A percentile compares a stretch with the other conserved stretches of the same genome.
Conservation (phyloP, 768 basidiomycete species). For the Ramaria sp. region DNA sequence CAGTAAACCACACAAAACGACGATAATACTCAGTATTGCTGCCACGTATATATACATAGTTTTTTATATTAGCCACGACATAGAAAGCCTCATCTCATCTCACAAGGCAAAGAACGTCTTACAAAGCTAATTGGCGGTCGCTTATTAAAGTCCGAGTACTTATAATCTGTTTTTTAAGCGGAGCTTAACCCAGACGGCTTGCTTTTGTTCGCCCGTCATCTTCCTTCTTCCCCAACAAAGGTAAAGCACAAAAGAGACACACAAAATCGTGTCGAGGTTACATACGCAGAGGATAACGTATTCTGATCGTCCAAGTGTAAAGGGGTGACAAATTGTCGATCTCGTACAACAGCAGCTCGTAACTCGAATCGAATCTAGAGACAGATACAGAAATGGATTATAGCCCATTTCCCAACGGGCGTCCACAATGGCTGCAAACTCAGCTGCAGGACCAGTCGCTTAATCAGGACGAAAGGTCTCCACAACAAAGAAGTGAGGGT, state of each 20-base stretch:
- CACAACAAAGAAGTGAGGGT: constrained; percentile 1
- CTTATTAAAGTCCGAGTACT: background rate
- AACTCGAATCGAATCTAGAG: background rate
- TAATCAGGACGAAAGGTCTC: constrained; percentile 1
- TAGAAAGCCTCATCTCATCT: background rate
- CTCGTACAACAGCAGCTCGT: constrained; percentile 1
- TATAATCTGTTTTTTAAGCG: background rate
- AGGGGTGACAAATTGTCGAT: constrained; percentile 3
- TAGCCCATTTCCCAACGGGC: constrained; percentile 1
- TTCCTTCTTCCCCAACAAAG: background rate
- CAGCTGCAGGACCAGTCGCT: constrained; percentile 1
- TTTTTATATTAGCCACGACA: background rate
- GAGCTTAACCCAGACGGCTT: background rate
- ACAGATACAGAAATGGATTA: constrained; percentile 5
- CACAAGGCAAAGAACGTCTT: background rate
- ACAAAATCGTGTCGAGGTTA: constrained; percentile 5
- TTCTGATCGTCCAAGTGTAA: constrained; percentile 2
- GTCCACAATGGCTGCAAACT: constrained; percentile 2
- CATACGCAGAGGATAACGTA: background rate
- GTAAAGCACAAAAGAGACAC: constrained; percentile 8
- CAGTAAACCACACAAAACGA: background rate
- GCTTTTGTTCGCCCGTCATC: constrained; percentile 3
- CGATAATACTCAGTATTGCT: background rate
- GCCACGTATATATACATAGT: background rate
- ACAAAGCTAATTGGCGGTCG: background rate